A percentile compares a stretch with the other conserved stretches of the same genome.
Conservation (phyloP, 2,329 filamentous ascomycete species). For the Neofusicoccum umdonicola region DNA sequence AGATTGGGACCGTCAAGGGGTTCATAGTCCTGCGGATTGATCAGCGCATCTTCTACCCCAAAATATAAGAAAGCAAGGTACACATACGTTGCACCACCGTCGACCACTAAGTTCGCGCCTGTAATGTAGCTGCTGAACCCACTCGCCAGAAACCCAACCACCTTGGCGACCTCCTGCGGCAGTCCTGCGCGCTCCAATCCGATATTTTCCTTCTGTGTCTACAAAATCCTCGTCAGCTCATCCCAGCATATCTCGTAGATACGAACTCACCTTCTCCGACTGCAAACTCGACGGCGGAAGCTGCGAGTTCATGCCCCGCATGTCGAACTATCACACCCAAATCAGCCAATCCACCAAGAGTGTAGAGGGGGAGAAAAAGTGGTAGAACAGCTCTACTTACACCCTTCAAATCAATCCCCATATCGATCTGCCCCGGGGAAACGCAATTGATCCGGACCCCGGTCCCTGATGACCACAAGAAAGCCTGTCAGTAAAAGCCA, state of each 20-base stretch:
- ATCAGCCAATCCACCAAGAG: no score
- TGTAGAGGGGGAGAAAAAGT: no score
- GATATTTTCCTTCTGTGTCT: constrained; percentile 51
- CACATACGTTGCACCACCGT: constrained; percentile 51
- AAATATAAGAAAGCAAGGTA: not conserved
- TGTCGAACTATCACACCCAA: constrained; percentile 38
- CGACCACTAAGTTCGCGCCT: constrained; percentile 61
- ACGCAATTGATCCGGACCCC: constrained; percentile 60
- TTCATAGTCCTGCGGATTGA: constrained; percentile 33
- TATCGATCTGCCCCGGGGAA: constrained; percentile 47
- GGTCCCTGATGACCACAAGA: constrained; percentile 26
- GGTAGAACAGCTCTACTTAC: constrained; percentile 26
- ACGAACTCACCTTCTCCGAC: constrained; percentile 30
- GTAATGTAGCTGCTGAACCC: constrained; percentile 64
- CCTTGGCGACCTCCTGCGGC: constrained; percentile 58
- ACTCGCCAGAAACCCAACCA: constrained; percentile 61
- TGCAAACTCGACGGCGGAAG: constrained; percentile 57
- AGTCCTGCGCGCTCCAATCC: constrained; percentile 58
- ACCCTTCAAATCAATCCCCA: constrained; percentile 47
- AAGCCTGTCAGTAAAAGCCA: constrained; percentile 26
- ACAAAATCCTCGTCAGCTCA: not conserved
- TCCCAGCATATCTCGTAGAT: constrained; percentile 23
- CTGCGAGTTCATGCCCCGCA: constrained; percentile 51
- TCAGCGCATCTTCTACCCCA: not conserved
- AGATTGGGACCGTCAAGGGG: constrained; percentile 38